phyloP scores from a whole-genome alignment of 2,329 filamentous ascomycete species.

The Diaporthe eres region DNA sequence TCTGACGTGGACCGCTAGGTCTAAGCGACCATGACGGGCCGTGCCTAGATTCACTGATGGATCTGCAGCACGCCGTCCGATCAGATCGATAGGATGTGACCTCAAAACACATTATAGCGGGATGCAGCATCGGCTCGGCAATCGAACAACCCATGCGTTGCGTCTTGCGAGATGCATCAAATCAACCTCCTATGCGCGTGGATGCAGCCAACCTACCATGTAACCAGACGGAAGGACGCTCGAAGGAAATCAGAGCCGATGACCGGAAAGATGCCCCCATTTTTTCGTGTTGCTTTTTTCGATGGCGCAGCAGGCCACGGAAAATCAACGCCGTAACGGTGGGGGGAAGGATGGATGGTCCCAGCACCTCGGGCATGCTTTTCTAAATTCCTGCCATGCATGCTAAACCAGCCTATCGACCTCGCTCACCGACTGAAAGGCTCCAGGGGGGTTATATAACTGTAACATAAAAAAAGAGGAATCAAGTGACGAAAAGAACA shows the following conservation, averaged over 20 bases:
- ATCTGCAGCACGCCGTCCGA: conserved; percentile 29
- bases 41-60: conserved; percentile 17
- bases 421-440: not conserved
- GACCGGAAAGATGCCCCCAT: not conserved
- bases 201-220: not conserved
- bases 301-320: not conserved
- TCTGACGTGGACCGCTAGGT: not conserved
- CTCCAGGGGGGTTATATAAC: not conserved
- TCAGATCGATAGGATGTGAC: conserved; percentile 24
- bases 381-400: not conserved
- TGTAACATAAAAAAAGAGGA: conserved; percentile 24
- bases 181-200: not conserved
- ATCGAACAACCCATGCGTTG: not conserved
- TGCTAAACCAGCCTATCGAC: not conserved
- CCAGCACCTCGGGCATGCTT: not conserved
- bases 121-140: not conserved
- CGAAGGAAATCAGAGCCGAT: not conserved
- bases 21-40: conserved; percentile 28
- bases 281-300: not conserved
- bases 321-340: not conserved
- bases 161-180: not conserved
- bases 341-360: too few species aligned
- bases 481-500: not conserved
- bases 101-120: not conserved
- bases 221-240: conserved; percentile 10